Base-by-base conservation (phyloP, 768 basidiomycete species). In the Suillus lakei region DNA sequence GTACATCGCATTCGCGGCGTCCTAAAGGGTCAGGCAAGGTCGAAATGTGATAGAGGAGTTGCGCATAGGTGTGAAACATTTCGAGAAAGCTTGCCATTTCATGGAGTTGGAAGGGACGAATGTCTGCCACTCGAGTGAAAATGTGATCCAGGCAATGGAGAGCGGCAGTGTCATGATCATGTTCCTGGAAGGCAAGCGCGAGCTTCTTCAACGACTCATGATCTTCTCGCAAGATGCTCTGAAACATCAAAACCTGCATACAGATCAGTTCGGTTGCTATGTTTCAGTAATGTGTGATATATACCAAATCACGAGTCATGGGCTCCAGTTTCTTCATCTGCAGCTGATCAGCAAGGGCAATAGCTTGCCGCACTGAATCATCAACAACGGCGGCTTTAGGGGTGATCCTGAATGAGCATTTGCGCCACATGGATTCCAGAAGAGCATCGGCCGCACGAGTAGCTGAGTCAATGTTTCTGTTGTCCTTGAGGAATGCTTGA, bases 381-480 rank as follows among this genome's bases (percentile, higher is more conserved):
- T 69, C 38, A 7, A 13, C 41, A 12, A 50, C 43, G 26, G 67
- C 46, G 10, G 59, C 51, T 39, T 61, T 61, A 1, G 69, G 61
- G 3, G 65, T 50, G 3, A 74, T 66, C 2, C 80, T 81, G 53
- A 86, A 84, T 0, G 85, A 81, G 13, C 82, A 69, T 15, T 73
- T 70, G 6, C 68, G 69, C 87, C 88, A 88, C 18, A 88, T 71
- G 0, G 72, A 79, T 38, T 81, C 78, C 15, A 85, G 69, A 18
- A 85, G 72, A 41, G 79, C 83, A 30, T 75, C 60, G 21, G 69
- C 72, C 0, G 82, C 88, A 50, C 71, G 75, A 30, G 64, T 67
- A 16, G 71, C 66, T 1, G 82, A 82, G 0, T 71, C 39, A 2
- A 53, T 50, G 9, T 74, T 75, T 0, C 56, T 61, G 8, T 30